Evolutionary conservation across 345 rosid species (phyloP).

Genomic region (Firmiana major): DNA sequence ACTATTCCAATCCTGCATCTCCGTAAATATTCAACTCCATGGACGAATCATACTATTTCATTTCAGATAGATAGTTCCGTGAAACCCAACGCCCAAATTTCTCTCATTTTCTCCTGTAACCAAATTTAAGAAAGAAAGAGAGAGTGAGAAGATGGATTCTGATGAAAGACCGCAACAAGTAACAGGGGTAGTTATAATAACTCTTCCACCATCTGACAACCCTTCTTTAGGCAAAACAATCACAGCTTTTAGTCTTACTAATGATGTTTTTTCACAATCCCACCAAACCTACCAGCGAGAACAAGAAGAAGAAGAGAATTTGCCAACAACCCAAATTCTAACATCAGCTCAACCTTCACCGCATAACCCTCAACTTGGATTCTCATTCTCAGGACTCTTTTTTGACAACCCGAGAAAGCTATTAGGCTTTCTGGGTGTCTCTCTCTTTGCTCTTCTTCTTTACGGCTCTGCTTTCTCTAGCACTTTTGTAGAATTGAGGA

Average conservation of each 20-base stretch:
- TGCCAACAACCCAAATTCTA: background rate
- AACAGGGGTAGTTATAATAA: slow-evolving; percentile 64
- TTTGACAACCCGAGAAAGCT: slow-evolving; percentile 36
- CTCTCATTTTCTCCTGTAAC: background rate
- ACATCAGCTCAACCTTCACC: slow-evolving; percentile 27
- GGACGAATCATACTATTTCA: background rate
- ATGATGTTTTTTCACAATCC: slow-evolving; percentile 29
- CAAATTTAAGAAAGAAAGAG: background rate
- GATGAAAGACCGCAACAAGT: slow-evolving; percentile 31
- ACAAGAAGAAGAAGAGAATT: background rate
- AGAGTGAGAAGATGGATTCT: slow-evolving; percentile 38
- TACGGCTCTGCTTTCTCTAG: slow-evolving; percentile 41
- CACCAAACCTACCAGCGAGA: slow-evolving; percentile 22
- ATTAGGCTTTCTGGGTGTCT: slow-evolving; percentile 44
- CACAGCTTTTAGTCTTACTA: slow-evolving; percentile 68
- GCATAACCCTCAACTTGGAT: slow-evolving; percentile 31
- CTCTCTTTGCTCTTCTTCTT: slow-evolving; percentile 50
- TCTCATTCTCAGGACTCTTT: slow-evolving; percentile 31
- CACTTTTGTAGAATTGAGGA: slow-evolving; percentile 37
- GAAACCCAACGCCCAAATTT: background rate
- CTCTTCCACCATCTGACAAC: slow-evolving; percentile 81
- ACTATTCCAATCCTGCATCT: background rate
- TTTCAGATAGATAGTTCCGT: background rate
- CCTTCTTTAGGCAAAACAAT: slow-evolving; percentile 87
- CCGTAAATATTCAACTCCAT: background rate